phyloP scores from a whole-genome alignment of 495 filamentous ascomycete genomes.

The Parachaetomium inaequale region DNA sequence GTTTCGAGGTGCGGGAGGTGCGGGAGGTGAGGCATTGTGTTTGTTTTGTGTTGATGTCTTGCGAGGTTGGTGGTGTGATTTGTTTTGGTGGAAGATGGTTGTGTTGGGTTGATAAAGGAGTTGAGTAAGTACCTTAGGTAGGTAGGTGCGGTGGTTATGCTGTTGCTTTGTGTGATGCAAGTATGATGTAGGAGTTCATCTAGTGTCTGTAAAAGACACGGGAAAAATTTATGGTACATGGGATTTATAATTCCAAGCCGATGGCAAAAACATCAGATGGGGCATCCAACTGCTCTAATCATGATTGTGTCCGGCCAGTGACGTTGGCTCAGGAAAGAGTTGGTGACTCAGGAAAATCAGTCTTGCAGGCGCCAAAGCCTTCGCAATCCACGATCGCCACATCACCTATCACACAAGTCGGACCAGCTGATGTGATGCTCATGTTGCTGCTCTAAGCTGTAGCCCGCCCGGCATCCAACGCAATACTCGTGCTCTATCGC shows the following conservation, averaged over 20 bases:
- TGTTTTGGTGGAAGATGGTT: background rate
- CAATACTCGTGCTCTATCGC: slow-evolving; percentile 16
- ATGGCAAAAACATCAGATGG: no score
- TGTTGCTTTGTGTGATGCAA: slow-evolving; percentile 4
- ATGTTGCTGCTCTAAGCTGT: background rate
- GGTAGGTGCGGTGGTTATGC: background rate
- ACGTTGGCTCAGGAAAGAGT: no score
- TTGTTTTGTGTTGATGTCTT: slow-evolving; percentile 9
- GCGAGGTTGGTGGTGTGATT: background rate
- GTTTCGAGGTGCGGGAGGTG: slow-evolving; percentile 31
- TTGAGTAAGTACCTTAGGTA: background rate
- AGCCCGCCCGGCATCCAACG: slow-evolving; percentile 11
- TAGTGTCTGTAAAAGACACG: background rate
- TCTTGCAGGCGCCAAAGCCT: no score
- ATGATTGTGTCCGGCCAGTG: no score
- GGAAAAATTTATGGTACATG: background rate
- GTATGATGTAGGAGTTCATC: slow-evolving; percentile 10
- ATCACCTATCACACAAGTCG: background rate
- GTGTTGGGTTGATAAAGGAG: background rate
- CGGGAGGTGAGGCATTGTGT: slow-evolving; percentile 9
- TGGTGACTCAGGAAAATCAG: no score
- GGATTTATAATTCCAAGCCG: no score
- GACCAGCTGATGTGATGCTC: background rate
- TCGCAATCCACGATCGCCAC: background rate
- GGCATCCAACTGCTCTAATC: no score